Base-by-base conservation (phyloP, 2,329 filamentous ascomycete species). In the Xylaria sp. region DNA sequence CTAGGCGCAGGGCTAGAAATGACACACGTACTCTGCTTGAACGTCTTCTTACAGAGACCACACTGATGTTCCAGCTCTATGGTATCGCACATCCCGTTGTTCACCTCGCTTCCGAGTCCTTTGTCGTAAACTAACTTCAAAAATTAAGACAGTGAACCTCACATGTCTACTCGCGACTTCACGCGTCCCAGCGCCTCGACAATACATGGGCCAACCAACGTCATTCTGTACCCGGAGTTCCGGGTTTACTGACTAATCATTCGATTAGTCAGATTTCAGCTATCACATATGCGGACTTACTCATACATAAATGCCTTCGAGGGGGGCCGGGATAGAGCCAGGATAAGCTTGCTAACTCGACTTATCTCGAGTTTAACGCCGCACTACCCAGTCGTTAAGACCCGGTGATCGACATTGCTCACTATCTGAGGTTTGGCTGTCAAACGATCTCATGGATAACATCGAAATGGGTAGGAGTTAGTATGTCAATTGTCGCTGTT, bases 1-100 rank as follows among this genome's bases (percentile, higher is more conserved):
- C 15, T 2, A n/a, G 11, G 29, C 22, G 10, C 20, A 17, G 33
- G 33, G 22, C 22, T 39, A 13, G 39, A 22, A 13, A 9, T 29
- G 29, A 47, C 13, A 58, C 20, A 68, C 68, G 10, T 69, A 72
- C 71, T 73, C 57, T 73, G 71, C 61, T 66, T 72, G 50, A 73
- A 73, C 5, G 69, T 67, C 61, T 65, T 72, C 59, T 63, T 71
- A 61, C 71, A 73, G 39, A 71, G 64, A 17, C 49, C 36, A 47
- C 71, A 73, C 39, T 62, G 67, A 47, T 67, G 45, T 11, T 51
- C 64, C 29, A 55, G 47, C n/a, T 61, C 47, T 10, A 49, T 17
- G 20, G 47, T 57, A n/a, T 63, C 65, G 36, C 31, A 53, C 69
- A 70, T 66, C 49, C 53, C 61, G 61, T 44, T 45, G 9, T n/a